Evolutionary conservation across 83 land plant species (phyloP), one percentile per base, ranked within the genome.

Genomic region (Picea abies): DNA sequence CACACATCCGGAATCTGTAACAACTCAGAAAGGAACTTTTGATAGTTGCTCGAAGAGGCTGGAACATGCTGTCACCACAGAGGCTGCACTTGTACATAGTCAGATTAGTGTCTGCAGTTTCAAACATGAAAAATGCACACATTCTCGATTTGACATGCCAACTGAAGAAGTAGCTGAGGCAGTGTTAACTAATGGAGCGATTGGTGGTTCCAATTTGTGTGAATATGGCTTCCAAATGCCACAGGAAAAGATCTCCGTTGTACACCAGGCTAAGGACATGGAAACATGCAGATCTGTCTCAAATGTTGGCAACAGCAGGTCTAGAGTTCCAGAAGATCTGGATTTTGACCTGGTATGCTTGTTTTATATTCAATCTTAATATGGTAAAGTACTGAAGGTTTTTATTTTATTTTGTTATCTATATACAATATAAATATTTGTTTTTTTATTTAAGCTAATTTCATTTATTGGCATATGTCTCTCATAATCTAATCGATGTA

Each of bases 311-410:
- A n/a, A 73, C 22, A n/a, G 77, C 77, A 37, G 25, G 77, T 73
- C 58, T 47, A 47, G 77, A 47, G 29, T 47, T 73, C 16, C 77
- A 20, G 56, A 73, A n/a, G 58, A 73, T 73, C 9, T 22, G 44
- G 58, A 73, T 73, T 73, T 44, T 20, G 77, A 73, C 52, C 7
- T 11, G 77, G 77, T 73, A 73, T 73, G 77, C 12, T 41, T 73
- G 52, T 39, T n/a, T 44, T 52, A 52, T 52, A 3, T 52, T 52
- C 58, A 52, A 52, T 52, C 58, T 52, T 10, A 52, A 41, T 11
- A 11, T 52, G 58, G 58, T 2, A 52, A 11, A 52, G 12, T 52
- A 11, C 3, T 1, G 10, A 52, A 10, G 12, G 2, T 52, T 52
- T 52, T 52, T 52, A 52, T 52, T 52, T 52, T 11, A 52, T 52